Percentiles rank a stretch among this genome's conserved stretches.
phyloP scores from a whole-genome alignment of 129 eudicot species.

The Pseudognaphalium luteoalbum region DNA sequence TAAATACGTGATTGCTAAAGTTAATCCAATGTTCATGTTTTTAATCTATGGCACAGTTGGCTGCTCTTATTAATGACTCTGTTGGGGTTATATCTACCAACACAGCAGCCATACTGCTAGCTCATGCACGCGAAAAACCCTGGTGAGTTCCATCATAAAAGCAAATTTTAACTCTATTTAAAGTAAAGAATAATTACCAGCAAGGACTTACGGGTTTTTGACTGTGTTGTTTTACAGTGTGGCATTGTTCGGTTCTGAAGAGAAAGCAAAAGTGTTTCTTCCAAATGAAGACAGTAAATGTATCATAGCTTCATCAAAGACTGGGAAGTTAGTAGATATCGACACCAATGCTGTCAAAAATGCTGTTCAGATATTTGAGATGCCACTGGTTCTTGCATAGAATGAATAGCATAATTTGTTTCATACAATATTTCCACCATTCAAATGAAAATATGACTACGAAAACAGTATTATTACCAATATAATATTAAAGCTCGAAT shows the following conservation, averaged over 20 bases:
- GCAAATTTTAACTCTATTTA: not conserved
- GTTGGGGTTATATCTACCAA: slow-evolving; percentile 85
- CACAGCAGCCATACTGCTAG: slow-evolving; percentile 84
- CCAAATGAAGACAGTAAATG: slow-evolving; percentile 70
- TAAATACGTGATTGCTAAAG: not conserved
- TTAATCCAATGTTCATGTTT: slow-evolving; percentile 14
- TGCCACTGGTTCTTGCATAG: slow-evolving; percentile 69
- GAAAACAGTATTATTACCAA: not conserved
- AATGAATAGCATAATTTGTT: not conserved
- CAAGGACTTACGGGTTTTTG: slow-evolving; percentile 9
- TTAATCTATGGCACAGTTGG: slow-evolving; percentile 51
- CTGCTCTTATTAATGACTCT: slow-evolving; percentile 86
- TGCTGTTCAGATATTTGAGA: slow-evolving; percentile 57
- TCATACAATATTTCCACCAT: slow-evolving; percentile 12
- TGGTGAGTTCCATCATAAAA: slow-evolving; percentile 42
- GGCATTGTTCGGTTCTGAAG: slow-evolving; percentile 77
- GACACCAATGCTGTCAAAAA: slow-evolving; percentile 70
- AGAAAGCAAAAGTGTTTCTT: slow-evolving; percentile 70
- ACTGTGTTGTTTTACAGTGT: slow-evolving; percentile 47
- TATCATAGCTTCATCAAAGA: slow-evolving; percentile 67
- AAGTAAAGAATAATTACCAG: not conserved
- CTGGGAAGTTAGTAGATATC: slow-evolving; percentile 66
- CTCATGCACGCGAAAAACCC: slow-evolving; percentile 75
- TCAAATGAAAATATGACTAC: not conserved
- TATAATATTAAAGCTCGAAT: too few species aligned